A percentile compares a stretch with the other conserved stretches of the same genome.
Conservation (phyloP, 192 early-diverging fungal genomes). For the Mycoemilia scoparia region DNA sequence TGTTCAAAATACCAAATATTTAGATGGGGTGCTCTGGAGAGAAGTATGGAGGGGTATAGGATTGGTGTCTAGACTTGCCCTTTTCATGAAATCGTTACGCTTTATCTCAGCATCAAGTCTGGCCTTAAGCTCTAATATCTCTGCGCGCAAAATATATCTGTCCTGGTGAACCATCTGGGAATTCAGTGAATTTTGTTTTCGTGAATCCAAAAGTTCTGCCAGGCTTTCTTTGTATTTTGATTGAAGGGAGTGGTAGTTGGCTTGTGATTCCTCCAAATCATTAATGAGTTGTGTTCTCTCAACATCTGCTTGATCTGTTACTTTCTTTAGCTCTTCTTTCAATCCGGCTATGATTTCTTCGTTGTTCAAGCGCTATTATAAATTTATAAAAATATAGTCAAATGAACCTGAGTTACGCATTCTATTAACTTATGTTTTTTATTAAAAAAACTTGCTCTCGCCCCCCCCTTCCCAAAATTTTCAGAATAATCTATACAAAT, state of each 20-base stretch:
- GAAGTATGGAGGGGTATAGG: too few relatives aligned
- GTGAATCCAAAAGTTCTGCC: constrained; percentile 19
- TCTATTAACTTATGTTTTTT: too few relatives aligned
- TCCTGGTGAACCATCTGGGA: constrained; percentile 28
- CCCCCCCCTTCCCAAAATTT: too few relatives aligned
- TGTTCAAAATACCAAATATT: too few relatives aligned
- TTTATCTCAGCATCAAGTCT: constrained; percentile 29
- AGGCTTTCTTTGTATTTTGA: constrained; percentile 26
- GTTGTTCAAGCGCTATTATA: too few relatives aligned
- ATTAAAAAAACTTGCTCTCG: too few relatives aligned
- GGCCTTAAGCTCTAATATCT: constrained; percentile 25
- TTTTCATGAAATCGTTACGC: too few relatives aligned
- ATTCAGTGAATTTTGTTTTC: constrained; percentile 18
- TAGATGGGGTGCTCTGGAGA: too few relatives aligned
- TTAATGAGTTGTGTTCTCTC: constrained; percentile 13
- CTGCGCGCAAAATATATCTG: constrained; percentile 21
- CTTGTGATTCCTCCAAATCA: constrained; percentile 16
- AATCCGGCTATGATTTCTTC: constrained; percentile 26
- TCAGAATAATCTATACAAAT: too few relatives aligned
- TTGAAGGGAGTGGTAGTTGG: constrained; percentile 17
- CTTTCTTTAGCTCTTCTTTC: constrained; percentile 13
- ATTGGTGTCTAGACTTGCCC: too few relatives aligned
- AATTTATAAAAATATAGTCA: too few relatives aligned
- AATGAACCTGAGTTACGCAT: too few relatives aligned
- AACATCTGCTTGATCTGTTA: constrained; percentile 4